Evolutionary conservation across 2,329 filamentous ascomycete genomes (phyloP).

Genomic region (Arthrobotrys pseudoclavata): DNA sequence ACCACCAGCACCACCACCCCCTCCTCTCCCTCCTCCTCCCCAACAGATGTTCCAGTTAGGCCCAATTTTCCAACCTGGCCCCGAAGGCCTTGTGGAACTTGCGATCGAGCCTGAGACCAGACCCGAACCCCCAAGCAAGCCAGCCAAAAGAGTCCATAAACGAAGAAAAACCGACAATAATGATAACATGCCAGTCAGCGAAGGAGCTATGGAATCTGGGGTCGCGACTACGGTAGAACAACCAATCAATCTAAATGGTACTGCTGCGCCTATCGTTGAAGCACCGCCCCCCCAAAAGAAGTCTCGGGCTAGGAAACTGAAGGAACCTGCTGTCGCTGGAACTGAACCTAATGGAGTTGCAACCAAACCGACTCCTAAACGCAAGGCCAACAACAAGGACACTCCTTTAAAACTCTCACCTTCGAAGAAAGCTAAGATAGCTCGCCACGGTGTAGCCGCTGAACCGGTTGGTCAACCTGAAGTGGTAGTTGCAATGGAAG

Average conservation of each 20-base stretch:
- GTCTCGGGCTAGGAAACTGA: constrained; percentile 23
- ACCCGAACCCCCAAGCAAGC: constrained; percentile 1
- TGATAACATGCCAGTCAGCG: not conserved
- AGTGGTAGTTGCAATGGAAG: constrained; percentile 5
- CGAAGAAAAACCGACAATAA: constrained; percentile 31
- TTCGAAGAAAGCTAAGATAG: constrained; percentile 35
- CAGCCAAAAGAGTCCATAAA: constrained; percentile 33
- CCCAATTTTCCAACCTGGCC: constrained; percentile 50
- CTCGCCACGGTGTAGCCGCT: not conserved
- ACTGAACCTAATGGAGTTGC: not conserved
- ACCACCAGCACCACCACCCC: not conserved
- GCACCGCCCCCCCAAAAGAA: not conserved
- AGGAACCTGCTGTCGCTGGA: constrained; percentile 1
- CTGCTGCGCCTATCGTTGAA: not conserved
- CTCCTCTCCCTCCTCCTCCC: not conserved
- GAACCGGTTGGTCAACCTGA: not conserved
- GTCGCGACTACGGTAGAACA: not conserved
- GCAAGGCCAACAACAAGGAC: constrained; percentile 36
- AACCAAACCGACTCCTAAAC: constrained; percentile 20
- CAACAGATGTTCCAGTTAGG: constrained; percentile 27
- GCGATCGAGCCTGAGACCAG: constrained; percentile 1
- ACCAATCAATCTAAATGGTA: not conserved
- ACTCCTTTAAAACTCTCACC: constrained; percentile 15
- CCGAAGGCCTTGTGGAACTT: constrained; percentile 40
- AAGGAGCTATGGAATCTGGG: not conserved